These are phyloP conservation scores for Ceratobasidium sp. DNA, from an alignment of 1,284 basidiomycete species.

Conservation along the genomic window DNA sequence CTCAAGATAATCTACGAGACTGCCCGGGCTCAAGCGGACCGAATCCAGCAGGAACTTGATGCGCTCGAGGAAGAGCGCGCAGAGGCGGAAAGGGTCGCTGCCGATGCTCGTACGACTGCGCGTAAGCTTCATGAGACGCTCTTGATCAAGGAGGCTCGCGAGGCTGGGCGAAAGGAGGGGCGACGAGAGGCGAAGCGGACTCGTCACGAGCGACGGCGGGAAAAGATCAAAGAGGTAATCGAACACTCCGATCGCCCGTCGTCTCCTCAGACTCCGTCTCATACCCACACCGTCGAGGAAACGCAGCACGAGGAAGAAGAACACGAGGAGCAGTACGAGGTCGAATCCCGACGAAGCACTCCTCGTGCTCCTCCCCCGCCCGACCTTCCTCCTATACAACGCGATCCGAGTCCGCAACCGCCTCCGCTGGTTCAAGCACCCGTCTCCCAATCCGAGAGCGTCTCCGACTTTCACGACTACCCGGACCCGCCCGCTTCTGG, in stretches of 20 bases:
- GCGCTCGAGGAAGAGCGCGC: conserved; percentile 32
- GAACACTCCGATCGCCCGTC: not conserved
- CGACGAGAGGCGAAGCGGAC: conserved; percentile 2
- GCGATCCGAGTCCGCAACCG: conserved; percentile 23
- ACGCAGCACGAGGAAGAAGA: conserved; percentile 13
- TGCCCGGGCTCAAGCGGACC: conserved; percentile 33
- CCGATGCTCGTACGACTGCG: conserved; percentile 22
- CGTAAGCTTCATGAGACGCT: conserved; percentile 37
- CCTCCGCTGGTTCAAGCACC: conserved; percentile 11
- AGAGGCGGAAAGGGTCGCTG: conserved; percentile 31
- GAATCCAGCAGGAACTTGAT: conserved; percentile 38
- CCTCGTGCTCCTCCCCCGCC: conserved; percentile 20
- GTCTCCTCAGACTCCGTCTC: not conserved
- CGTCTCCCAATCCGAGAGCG: conserved; percentile 16
- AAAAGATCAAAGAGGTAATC: conserved; percentile 7
- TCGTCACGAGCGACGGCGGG: conserved; percentile 21
- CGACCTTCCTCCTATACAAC: conserved; percentile 30
- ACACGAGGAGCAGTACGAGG: conserved; percentile 3
- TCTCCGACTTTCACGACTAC: conserved; percentile 22
- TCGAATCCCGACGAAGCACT: conserved; percentile 23
- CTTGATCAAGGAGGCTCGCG: conserved; percentile 18
- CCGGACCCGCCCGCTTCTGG: conserved; percentile 18
- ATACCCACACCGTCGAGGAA: conserved; percentile 17
- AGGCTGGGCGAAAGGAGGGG: conserved; percentile 35
- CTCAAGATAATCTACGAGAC: conserved; percentile 44